A percentile compares a stretch with the other conserved stretches of the same genome.
These are phyloP conservation scores for Adenanthera pavonina DNA, from an alignment of 306 rosid species.

Conservation along the genomic window DNA sequence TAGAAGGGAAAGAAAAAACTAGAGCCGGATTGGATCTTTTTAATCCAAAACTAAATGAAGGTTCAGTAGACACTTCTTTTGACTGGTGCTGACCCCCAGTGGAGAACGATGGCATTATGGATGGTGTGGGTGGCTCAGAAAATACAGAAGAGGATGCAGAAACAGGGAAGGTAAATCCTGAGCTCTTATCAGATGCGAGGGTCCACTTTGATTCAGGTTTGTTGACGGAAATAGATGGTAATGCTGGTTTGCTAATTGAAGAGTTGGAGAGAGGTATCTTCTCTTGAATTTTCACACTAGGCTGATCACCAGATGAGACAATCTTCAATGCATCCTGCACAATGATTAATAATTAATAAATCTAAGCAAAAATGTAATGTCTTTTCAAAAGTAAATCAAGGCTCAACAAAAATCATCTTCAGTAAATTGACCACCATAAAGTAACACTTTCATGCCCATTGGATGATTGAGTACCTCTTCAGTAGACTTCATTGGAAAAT, in stretches of 20 bases:
- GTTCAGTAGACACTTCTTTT: constrained; percentile 48
- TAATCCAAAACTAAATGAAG: constrained; percentile 64
- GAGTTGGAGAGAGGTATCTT: constrained; percentile 44
- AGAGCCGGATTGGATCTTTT: constrained; percentile 53
- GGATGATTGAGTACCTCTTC: constrained; percentile 39
- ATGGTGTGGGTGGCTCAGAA: constrained; percentile 85
- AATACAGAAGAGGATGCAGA: constrained; percentile 58
- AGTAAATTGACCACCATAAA: constrained; percentile 6
- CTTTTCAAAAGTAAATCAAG: constrained; percentile 5
- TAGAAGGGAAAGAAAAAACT: constrained; percentile 78
- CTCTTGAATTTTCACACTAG: constrained; percentile 39
- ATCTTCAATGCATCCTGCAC: constrained; percentile 57
- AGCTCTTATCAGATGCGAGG: constrained; percentile 55
- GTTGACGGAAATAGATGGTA: constrained; percentile 67
- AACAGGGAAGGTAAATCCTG: constrained; percentile 83
- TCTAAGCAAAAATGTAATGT: background rate
- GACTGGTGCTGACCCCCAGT: constrained; percentile 45
- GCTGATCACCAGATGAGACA: constrained; percentile 38
- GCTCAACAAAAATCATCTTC: constrained; percentile 2
- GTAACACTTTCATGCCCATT: background rate
- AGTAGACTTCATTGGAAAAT: constrained; percentile 30
- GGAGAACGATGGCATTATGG: constrained; percentile 62
- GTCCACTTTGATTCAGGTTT: constrained; percentile 69
- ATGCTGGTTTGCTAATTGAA: constrained; percentile 56
- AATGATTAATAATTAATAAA: background rate